Evolutionary conservation across 306 rosid genomes (phyloP), one percentile per base, ranked within the genome.

Genomic region (Fragaria ananassa): DNA sequence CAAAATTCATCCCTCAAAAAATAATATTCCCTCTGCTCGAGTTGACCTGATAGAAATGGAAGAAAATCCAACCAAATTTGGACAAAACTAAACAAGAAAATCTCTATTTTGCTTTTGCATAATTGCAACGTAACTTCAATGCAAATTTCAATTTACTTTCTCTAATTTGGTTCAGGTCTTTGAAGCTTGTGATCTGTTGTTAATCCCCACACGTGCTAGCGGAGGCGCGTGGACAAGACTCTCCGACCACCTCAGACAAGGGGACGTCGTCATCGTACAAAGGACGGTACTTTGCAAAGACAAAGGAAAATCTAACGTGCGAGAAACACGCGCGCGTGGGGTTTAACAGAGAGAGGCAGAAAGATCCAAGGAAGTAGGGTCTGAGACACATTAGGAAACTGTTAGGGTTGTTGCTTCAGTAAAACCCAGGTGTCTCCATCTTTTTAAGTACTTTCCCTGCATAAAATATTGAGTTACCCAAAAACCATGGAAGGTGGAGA

Each of bases 401-500:
- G 84, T 68, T 77, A 39, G 77, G 72, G 77, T 53, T 72, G 82
- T 69, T 84, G 85, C 68, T 65, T 77, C 78, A 80, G 87, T 62
- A 74, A 64, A 72, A 77, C 80, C 80, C 82, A 77, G 84, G 80
- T 62, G 78, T 73, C 87, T 68, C 54, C 39, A 80, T 72, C 76
- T 77, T 80, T 56, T 80, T 2, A 73, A 68, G 87, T 80, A 76
- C 82, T 80, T 80, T 51, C 66, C 79, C 53, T 67, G 62, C 78
- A 80, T 61, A 61, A 1, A 70, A 35, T 76, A 68, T 51, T 71
- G 65, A 66, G 71, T 74, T 74, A 70, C 87, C 87, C 82, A 77
- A 77, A 77, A 84, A 77, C 78, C 82, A 84, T n/a, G 85, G 84
- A 80, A 72, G 74, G 54, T 60, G 79, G 82, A 73, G 85, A 80